Base-by-base conservation (phyloP, 352 stramenopile species). In the Pythium volutum region DNA sequence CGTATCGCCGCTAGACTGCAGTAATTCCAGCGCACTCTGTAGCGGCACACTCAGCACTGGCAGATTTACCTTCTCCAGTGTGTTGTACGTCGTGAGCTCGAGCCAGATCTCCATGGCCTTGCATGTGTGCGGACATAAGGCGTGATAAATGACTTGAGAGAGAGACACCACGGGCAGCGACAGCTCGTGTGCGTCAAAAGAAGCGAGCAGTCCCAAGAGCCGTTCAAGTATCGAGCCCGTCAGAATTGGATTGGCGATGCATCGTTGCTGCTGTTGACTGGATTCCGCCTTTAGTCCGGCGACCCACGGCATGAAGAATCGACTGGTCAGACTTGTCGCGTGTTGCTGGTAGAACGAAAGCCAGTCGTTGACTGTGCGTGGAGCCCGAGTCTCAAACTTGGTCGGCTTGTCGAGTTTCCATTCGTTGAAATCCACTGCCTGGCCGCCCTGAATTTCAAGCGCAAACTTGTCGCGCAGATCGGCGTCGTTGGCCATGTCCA, bases 281-380 rank as follows among this genome's bases (percentile, higher is more conserved):
- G 56, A 51, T 36, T 33, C 25, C 0, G 7, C 45, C 18, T 16
- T 42, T 20, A 91, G 63, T n/a, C 57, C 54, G 23, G 64, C 59
- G 2, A 52, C 22, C 82, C 82, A 91, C 23, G 65, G 47, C 57
- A 73, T 75, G 43, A 76, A 78, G 67, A 91, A 91, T 14, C 80
- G 75, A 50, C 65, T 74, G 8, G 66, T 41, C 11, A 26, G 20
- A 41, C 61, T 79, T 15, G 69, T 77, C 0, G 74, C 75, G 20
- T 76, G 69, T 14, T 79, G 62, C 31, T 75, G 46, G 29, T 86
- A 82, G 29, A 90, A 83, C 1, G 49, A n/a, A 36, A 81, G 42
- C 83, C 81, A 93, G 20, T 74, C 73, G 4, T 55, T 23, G 45
- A 67, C 9, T 52, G 71, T 22, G 29, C 16, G 9, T 65, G 78